Evolutionary conservation across 257 asterid genomes (phyloP).

Genomic region (Rhazya stricta): DNA sequence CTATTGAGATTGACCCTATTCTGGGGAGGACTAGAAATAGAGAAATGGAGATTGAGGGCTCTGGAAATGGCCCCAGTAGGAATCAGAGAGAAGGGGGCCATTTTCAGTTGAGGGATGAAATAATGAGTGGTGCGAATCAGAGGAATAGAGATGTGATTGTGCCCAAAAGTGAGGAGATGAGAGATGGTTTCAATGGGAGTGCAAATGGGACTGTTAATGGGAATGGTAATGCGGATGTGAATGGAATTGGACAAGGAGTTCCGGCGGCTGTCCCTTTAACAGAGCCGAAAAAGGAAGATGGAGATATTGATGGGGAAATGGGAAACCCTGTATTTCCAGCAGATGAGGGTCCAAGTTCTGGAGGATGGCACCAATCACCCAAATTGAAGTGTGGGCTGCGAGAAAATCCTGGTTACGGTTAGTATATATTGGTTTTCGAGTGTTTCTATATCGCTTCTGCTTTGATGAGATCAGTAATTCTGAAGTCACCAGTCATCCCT

Average conservation of each 20-base stretch:
- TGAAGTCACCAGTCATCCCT: background rate
- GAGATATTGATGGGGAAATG: constrained; percentile 31
- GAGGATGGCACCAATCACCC: constrained; percentile 53
- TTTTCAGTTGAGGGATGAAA: constrained; percentile 34
- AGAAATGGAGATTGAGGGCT: constrained; percentile 56
- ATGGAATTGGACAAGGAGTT: constrained; percentile 27
- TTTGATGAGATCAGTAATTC: background rate
- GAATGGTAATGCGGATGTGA: constrained; percentile 8
- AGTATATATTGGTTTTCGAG: constrained; percentile 22
- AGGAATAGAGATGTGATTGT: constrained; percentile 27
- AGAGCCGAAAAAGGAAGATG: constrained; percentile 51
- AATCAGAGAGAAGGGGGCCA: constrained; percentile 37
- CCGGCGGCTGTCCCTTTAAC: constrained; percentile 28
- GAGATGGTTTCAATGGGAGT: constrained; percentile 35
- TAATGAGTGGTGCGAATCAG: constrained; percentile 32
- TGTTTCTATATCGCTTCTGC: background rate
- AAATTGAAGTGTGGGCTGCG: constrained; percentile 55
- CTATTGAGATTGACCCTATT: constrained; percentile 81
- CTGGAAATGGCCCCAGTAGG: constrained; percentile 32
- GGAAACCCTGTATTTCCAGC: constrained; percentile 36
- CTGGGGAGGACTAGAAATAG: constrained; percentile 69
- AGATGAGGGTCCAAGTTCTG: constrained; percentile 51
- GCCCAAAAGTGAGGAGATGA: constrained; percentile 28
- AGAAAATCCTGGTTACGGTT: constrained; percentile 89
- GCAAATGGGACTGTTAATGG: constrained; percentile 19